Evolutionary conservation across 306 rosid genomes (phyloP), one percentile per base, ranked within the genome.

Genomic region (Prunus campanulata): DNA sequence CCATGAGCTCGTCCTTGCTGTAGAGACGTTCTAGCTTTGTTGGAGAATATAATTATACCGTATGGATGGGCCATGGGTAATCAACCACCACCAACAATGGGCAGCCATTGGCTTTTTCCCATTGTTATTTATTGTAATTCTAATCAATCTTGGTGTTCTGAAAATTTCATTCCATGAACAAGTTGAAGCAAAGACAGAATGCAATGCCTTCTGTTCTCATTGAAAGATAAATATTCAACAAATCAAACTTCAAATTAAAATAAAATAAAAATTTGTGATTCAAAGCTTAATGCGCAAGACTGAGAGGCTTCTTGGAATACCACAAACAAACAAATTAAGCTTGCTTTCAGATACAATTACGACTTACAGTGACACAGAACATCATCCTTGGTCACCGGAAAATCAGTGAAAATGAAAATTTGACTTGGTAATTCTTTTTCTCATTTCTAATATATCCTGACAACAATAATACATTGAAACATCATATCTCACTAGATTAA

Each of bases 281-380:
- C 7, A 8, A 39, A 48, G 5, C 42, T 48, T 27, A 50, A 16
- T 8, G 60, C 24, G 15, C 3, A 68, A 24, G 39, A 24, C 14
- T 25, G 24, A 9, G 7, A 6, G 2, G 24, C 51, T 27, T 25
- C 25, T 25, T 70, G 4, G 47, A 49, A 24, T 3, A 70, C 18
- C 27, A 24, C 16, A 57, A 29, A 18, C 2, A 42, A 70, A 50
- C 74, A 7, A 22, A 15, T 24, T 1, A 68, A 29, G 24, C 62
- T 61, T 70, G 61, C 46, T 70, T 51, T 42, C 55, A 39, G 24
- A 72, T 72, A 52, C 76, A 59, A 46, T 48, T 60, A 46, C 27
- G 46, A 44, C n/a, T 27, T 57, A 46, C 59, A 60, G 27, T 16
- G 47, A 60, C 29, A 73, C 27, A 5, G 3, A 60, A 74, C 69